A percentile compares a stretch with the other conserved stretches of the same genome.
These are phyloP conservation scores for Pseudoneurospora amorphoporcata DNA, from an alignment of 495 filamentous ascomycete genomes.

Conservation along the genomic window DNA sequence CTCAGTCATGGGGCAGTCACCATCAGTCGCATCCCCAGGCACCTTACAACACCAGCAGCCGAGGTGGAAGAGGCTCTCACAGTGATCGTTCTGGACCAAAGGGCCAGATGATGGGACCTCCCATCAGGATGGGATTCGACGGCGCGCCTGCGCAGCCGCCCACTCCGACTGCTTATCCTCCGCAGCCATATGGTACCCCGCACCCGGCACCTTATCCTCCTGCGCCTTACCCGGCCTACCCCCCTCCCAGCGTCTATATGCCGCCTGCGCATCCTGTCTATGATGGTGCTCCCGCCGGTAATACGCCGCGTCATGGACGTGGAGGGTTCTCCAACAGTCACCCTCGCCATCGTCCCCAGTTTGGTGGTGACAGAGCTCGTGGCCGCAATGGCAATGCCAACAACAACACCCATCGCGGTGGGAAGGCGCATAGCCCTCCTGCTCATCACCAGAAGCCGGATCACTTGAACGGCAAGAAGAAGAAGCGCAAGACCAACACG, in stretches of 20 bases:
- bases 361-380: slow-evolving; percentile 35
- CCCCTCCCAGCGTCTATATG: not conserved
- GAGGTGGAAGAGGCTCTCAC: slow-evolving; percentile 43
- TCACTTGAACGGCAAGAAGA: slow-evolving; percentile 54
- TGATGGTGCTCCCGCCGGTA: slow-evolving; percentile 24
- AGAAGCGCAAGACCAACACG: slow-evolving; percentile 67
- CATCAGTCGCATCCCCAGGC: slow-evolving; percentile 33
- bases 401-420: slow-evolving; percentile 16
- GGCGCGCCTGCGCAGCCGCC: slow-evolving; percentile 24
- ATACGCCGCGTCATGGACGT: slow-evolving; percentile 24
- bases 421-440: slow-evolving; percentile 21
- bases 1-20: slow-evolving; percentile 25
- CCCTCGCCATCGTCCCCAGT: slow-evolving; percentile 21
- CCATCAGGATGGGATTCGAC: slow-evolving; percentile 50
- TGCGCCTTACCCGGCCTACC: slow-evolving; percentile 13
- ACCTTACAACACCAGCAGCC: slow-evolving; percentile 37
- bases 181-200: slow-evolving; percentile 10
- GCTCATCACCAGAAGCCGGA: slow-evolving; percentile 55
- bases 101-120: slow-evolving; percentile 46
- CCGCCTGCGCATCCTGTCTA: slow-evolving; percentile 10
- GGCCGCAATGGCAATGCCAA: slow-evolving; percentile 18
- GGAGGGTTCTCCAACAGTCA: slow-evolving; percentile 22
- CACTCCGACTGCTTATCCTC: slow-evolving; percentile 24
- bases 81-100: slow-evolving; percentile 36
- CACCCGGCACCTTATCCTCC: slow-evolving; percentile 24